Conservation (phyloP, 2,329 filamentous ascomycete species). For the Xylaria sp. region DNA sequence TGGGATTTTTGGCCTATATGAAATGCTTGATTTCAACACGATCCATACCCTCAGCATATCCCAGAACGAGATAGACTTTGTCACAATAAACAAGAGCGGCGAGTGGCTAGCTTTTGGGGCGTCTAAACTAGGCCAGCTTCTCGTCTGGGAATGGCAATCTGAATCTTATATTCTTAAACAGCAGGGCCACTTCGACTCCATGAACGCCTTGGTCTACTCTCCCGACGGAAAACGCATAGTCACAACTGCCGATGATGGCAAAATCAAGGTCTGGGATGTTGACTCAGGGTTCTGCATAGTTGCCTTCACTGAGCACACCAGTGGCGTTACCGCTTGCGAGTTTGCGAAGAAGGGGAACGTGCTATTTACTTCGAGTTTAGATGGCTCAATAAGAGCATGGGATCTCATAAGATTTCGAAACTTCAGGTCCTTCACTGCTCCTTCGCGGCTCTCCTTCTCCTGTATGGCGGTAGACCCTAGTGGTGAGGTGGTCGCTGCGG, state of each 20-base stretch:
- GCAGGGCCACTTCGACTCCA: conserved; percentile 93
- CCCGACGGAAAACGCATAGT: conserved; percentile 92
- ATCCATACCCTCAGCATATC: conserved; percentile 94
- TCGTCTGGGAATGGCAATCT: conserved; percentile 99
- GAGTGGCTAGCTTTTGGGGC: conserved; percentile 98
- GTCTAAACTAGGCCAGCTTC: conserved; percentile 89
- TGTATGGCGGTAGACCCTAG: conserved; percentile 96
- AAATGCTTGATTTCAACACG: conserved; percentile 92
- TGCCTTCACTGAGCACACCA: conserved; percentile 96
- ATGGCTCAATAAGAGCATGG: conserved; percentile 94
- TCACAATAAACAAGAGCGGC: conserved; percentile 90
- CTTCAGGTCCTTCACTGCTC: conserved; percentile 95
- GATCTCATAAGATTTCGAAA: conserved; percentile 95
- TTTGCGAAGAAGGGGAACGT: conserved; percentile 96
- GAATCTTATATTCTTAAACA: conserved; percentile 99
- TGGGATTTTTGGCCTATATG: conserved; percentile 90
- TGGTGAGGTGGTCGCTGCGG: conserved; percentile 93
- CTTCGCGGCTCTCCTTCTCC: conserved; percentile 87
- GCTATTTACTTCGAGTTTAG: conserved; percentile 90
- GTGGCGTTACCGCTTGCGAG: conserved; percentile 90
- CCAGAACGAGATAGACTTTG: conserved; percentile 93
- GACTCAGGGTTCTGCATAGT: conserved; percentile 97
- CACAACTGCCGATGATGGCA: conserved; percentile 93
- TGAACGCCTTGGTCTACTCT: conserved; percentile 91
- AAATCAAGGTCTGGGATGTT: conserved; percentile 98